Conservation (phyloP, 768 basidiomycete genomes). For the Amylocystis lapponica region DNA sequence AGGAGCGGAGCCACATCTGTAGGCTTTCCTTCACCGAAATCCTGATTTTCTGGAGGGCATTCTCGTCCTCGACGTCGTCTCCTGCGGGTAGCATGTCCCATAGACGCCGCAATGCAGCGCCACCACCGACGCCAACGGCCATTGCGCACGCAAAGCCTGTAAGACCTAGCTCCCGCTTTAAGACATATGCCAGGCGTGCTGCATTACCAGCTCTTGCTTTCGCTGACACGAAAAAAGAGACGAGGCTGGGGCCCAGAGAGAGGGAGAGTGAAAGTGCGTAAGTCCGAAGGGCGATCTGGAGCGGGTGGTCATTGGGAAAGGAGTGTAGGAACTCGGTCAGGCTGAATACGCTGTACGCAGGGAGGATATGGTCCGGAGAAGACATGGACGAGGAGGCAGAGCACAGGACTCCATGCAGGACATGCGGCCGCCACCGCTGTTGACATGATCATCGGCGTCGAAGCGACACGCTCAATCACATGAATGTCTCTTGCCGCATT, state of each 20-base stretch:
- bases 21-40: neutral
- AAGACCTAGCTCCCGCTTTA: slow-evolving; percentile 51
- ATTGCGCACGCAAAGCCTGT: slow-evolving; percentile 70
- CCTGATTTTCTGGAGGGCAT: neutral
- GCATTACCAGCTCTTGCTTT: slow-evolving; percentile 20
- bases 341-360: too few relatives aligned
- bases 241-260: slow-evolving; percentile 58
- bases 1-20: slow-evolving; percentile 17
- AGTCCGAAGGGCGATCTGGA: slow-evolving; percentile 57
- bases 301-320: slow-evolving; percentile 38
- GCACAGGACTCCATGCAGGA: too few relatives aligned
- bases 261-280: slow-evolving; percentile 62
- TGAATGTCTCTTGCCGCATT: too few relatives aligned
- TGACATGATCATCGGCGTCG: too few relatives aligned
- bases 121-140: slow-evolving; percentile 60
- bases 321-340: slow-evolving; percentile 16
- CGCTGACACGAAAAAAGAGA: slow-evolving; percentile 43
- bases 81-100: slow-evolving; percentile 35
- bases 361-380: too few relatives aligned
- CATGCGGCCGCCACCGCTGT: too few relatives aligned
- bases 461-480: too few relatives aligned
- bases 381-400: too few relatives aligned
- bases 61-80: slow-evolving; percentile 12
- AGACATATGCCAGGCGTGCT: slow-evolving; percentile 28
- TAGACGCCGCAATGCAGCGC: slow-evolving; percentile 44